phyloP scores from a whole-genome alignment of 768 basidiomycete genomes.

The Tricholoma saponaceum region DNA sequence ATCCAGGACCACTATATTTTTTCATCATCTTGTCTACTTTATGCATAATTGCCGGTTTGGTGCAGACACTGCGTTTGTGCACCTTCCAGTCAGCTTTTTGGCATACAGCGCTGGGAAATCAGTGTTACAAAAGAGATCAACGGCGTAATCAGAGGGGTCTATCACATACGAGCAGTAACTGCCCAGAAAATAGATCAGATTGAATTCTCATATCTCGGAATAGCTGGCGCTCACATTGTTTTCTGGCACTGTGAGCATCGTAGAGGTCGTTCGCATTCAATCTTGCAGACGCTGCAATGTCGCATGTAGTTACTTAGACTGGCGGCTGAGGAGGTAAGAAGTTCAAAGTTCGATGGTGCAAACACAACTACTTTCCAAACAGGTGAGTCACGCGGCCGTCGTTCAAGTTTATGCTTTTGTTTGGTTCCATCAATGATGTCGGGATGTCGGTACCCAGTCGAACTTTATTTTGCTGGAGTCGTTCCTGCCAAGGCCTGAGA shows the following conservation, averaged over 20 bases:
- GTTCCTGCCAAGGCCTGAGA: too few relatives aligned
- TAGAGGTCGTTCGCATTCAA: constrained; percentile 11
- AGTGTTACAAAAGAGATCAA: not conserved
- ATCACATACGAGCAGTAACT: not conserved
- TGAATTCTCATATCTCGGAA: not conserved
- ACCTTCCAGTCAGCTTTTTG: constrained; percentile 17
- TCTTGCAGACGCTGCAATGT: constrained; percentile 10
- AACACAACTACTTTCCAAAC: too few relatives aligned
- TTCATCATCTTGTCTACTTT: constrained; percentile 10
- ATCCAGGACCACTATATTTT: constrained; percentile 1
- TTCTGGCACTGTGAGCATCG: constrained; percentile 17
- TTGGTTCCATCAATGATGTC: too few relatives aligned
- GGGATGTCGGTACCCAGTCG: too few relatives aligned
- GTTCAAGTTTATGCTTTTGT: too few relatives aligned
- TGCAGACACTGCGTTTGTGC: constrained; percentile 18
- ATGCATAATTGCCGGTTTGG: constrained; percentile 12
- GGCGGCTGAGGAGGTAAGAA: too few relatives aligned
- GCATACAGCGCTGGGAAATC: constrained; percentile 7
- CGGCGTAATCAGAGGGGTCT: too few relatives aligned
- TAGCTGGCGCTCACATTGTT: not conserved
- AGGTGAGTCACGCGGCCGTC: too few relatives aligned
- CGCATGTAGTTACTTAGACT: too few relatives aligned
- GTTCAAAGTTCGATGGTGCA: too few relatives aligned
- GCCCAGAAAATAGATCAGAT: not conserved
- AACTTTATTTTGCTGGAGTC: too few relatives aligned